Base-by-base conservation (phyloP, 2,329 filamentous ascomycete genomes). In the Aspergillus pseudoglaucus region DNA sequence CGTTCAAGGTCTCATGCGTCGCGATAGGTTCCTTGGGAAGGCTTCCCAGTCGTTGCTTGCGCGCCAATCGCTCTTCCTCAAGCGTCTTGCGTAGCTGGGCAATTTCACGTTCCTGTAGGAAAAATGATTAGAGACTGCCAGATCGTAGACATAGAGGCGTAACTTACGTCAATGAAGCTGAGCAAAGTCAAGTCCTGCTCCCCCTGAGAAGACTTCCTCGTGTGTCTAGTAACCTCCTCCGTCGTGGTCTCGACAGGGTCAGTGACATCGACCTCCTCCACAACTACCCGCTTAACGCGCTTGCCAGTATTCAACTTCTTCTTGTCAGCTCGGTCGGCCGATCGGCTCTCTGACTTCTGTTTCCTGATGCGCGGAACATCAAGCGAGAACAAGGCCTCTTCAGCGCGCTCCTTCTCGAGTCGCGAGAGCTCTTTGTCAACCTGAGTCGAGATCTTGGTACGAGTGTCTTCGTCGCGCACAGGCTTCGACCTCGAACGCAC, bases 31-130 rank as follows among this genome's bases (percentile, higher is more conserved):
- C 63, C 37, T 59, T 62, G 3, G 53, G 45, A 5, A 53, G 48
- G 42, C 50, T 59, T 10, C 61, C 60, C 27, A 72, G 69, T 27
- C 66, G 66, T 25, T 66, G 62, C 49, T 70, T 72, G 35, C 68
- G 68, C 17, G 70, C 69, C 25, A 74, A 60, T 45, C 75, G 67
- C 60, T 82, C 78, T 50, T 78, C 74, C 58, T 83, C 80, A 6
- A 83, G 56, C 12, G 69, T 72, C 55, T 74, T 78, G 37, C 80
- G 74, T 44, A 83, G 66, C 39, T 73, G 68, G 25, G 75, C 74
- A 55, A 82, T 75, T 45, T 78, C 73, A 47, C 72, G 65, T 48
- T 65, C 60, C 67, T 70, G 46, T 14, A 20, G 12, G 52, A n/a
- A 18, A 5, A 27, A 55, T 47, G 58, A 47, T 38, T 14, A 7